Conservation (phyloP, 371 early-diverging fungal species). For the Encephalitozoon romaleae region DNA sequence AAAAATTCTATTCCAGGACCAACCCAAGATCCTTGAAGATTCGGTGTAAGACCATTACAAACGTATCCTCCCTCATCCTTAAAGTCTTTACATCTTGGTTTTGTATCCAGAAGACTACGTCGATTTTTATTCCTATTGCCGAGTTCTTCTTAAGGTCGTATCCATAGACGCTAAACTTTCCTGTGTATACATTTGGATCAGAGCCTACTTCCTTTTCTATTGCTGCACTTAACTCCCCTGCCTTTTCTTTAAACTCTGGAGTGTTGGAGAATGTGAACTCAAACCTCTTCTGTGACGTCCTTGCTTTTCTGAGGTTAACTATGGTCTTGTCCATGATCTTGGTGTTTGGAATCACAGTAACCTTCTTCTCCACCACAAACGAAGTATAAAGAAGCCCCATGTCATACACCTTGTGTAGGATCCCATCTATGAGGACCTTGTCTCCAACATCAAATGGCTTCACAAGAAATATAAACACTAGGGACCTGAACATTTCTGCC, state of each 20-base stretch:
- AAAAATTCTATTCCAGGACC: constrained; percentile 5
- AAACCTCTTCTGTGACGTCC: constrained; percentile 15
- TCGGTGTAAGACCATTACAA: constrained; percentile 24
- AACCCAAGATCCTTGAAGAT: constrained; percentile 30
- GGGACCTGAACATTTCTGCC: constrained; percentile 33
- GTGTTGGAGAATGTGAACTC: constrained; percentile 10
- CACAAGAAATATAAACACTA: constrained; percentile 54
- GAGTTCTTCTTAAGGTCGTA: not conserved
- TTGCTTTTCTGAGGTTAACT: constrained; percentile 41
- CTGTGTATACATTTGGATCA: constrained; percentile 16
- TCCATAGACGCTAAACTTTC: constrained; percentile 13
- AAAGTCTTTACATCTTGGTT: constrained; percentile 16
- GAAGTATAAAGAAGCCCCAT: constrained; percentile 47
- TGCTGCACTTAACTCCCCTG: not conserved
- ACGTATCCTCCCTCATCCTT: constrained; percentile 30
- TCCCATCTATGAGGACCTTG: constrained; percentile 26
- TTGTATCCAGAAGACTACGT: constrained; percentile 17
- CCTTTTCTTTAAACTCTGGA: constrained; percentile 19
- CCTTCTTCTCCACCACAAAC: constrained; percentile 18
- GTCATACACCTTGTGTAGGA: constrained; percentile 37
- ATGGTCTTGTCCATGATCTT: constrained; percentile 33
- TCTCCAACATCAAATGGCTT: constrained; percentile 57
- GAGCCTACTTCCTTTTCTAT: constrained; percentile 7
- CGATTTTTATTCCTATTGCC: constrained; percentile 18
- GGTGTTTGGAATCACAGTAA: constrained; percentile 32